phyloP scores from a whole-genome alignment of 805 yeast species.

The Blastobotrys attinorum region DNA sequence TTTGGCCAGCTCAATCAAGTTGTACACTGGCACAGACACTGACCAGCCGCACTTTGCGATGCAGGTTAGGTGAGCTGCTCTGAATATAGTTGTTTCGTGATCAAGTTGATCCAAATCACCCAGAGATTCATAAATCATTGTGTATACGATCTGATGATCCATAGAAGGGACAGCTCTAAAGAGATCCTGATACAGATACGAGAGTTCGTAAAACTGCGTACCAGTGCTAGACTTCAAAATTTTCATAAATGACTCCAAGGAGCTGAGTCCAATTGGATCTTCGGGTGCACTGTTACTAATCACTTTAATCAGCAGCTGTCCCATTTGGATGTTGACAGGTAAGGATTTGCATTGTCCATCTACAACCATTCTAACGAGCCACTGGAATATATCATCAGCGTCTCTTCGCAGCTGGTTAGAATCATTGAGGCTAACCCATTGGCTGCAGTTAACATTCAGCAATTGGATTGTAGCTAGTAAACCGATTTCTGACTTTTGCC shows the following conservation, averaged over 20 bases:
- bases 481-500: conserved; percentile 6
- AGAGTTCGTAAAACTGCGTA: neutral
- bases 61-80: neutral
- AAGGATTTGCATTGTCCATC: neutral
- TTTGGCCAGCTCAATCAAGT: neutral
- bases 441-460: neutral
- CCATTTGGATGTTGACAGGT: neutral
- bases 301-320: neutral
- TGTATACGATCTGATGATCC: neutral
- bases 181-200: neutral
- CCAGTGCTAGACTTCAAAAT: neutral
- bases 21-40: neutral
- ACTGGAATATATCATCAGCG: conserved; percentile 4
- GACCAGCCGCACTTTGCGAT: neutral
- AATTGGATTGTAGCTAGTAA: neutral
- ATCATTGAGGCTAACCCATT: neutral
- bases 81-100: neutral
- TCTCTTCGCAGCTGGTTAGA: neutral
- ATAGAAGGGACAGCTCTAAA: neutral
- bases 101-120: neutral
- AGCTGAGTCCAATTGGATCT: neutral
- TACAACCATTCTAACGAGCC: conserved; percentile 1
- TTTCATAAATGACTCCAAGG: neutral
- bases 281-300: neutral
- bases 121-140: neutral